Percentiles rank a stretch among this genome's conserved stretches.
Evolutionary conservation across 1,284 basidiomycete species (phyloP).

Genomic region (Rhodotorula glutinis): DNA sequence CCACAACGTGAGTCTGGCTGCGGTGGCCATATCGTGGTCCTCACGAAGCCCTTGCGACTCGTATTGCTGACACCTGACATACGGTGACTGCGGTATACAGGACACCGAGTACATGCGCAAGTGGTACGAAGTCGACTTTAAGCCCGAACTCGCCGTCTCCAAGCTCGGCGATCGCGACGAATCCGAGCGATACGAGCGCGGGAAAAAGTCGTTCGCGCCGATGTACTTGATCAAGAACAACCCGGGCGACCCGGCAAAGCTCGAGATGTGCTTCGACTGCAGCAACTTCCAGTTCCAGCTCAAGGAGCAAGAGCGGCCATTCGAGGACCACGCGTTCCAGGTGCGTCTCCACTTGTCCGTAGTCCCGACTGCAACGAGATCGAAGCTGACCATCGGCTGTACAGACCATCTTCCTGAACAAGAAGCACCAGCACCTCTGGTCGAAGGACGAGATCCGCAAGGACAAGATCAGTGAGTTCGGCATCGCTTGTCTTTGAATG

Average conservation of each 20-base stretch:
- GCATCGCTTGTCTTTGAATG: too few species aligned
- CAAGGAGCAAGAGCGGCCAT: constrained; percentile 37
- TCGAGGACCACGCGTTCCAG: constrained; percentile 30
- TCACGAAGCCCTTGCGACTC: too few species aligned
- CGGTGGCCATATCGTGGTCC: too few species aligned
- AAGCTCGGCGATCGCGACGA: constrained; percentile 50
- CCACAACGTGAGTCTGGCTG: constrained; percentile 55
- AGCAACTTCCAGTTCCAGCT: constrained; percentile 60
- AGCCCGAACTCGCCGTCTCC: constrained; percentile 49
- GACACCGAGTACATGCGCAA: constrained; percentile 39
- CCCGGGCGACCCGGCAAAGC: constrained; percentile 56
- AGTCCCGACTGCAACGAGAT: too few species aligned
- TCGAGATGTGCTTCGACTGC: constrained; percentile 58
- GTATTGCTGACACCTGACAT: too few species aligned
- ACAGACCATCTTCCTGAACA: constrained; percentile 64
- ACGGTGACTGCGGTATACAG: too few species aligned
- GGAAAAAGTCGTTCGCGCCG: constrained; percentile 56
- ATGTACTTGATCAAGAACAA: constrained; percentile 62
- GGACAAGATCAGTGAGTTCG: constrained; percentile 51
- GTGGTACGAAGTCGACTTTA: constrained; percentile 56
- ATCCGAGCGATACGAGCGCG: constrained; percentile 51
- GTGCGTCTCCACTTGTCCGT: too few species aligned
- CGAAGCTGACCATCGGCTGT: too few species aligned
- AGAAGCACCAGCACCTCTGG: constrained; percentile 56
- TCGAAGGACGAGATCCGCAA: constrained; percentile 56